Base-by-base conservation (phyloP, 495 filamentous ascomycete species). In the Platismatia glauca region DNA sequence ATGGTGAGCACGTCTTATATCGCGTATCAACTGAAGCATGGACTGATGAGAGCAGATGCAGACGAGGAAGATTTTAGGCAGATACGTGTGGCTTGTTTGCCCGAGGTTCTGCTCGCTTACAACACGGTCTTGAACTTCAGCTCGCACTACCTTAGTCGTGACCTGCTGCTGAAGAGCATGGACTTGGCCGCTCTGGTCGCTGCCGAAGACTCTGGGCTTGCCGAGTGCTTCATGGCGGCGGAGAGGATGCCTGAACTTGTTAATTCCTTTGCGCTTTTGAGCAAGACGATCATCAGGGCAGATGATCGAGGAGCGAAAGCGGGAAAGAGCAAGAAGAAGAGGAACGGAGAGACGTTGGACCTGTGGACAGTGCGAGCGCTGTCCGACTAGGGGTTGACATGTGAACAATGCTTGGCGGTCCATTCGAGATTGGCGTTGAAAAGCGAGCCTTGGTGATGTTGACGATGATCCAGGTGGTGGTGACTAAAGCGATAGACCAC, bases 51-150 rank as follows among this genome's bases (percentile, higher is more conserved):
- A 24, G 58, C 58, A 81, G 78, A 70, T 53, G 66, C 71, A 1
- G 78, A 80, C 67, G 73, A 76, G 46, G 64, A 67, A 35, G 76
- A 80, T 38, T 70, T 76, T 24, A 72, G 75, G 63, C 69, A 80
- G 24, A 84, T 96, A 60, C 84, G 89, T 62, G 79, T 79, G 33
- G 81, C 82, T 7, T 95, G 92, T 73, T 76, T 97, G 37, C 91
- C 92, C 27, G 89, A 94, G 74, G 77, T 88, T 13, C 73, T 95
- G 59, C 79, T 96, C 44, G 87, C 86, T n/a, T 95, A 91, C 71
- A 82, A 87, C 72, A 86, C 78, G 67, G 82, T 85, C 24, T 73
- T 95, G 55, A 85, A 91, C 69, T 86, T 84, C 69, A 83, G 83
- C 16, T 87, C 87, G 5, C 80, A 80, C 33, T 75, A 79, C 44